Conservation (phyloP, 2,329 filamentous ascomycete genomes). For the Chaetothyriales sp. region DNA sequence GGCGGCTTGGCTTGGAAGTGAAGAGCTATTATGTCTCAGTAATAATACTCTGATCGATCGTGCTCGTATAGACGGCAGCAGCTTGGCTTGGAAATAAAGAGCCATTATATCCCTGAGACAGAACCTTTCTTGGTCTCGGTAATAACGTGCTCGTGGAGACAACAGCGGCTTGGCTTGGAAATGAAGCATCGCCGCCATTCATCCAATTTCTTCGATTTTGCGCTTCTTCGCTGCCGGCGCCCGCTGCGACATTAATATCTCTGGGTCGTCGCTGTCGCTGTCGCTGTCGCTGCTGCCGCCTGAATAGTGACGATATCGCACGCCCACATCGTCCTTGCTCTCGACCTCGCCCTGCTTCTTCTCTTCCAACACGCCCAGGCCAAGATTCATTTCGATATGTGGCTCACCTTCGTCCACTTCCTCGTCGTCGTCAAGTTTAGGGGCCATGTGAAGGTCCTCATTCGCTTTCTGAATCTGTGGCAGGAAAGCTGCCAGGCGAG, state of each 20-base stretch:
- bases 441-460: conserved; percentile 26
- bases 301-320: not conserved
- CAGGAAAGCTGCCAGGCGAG: conserved; percentile 28
- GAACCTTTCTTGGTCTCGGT: too few species aligned
- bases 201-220: conserved; percentile 19
- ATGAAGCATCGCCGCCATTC: conserved; percentile 35
- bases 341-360: conserved; percentile 9
- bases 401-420: conserved; percentile 23
- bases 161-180: conserved; percentile 32
- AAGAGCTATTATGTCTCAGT: too few species aligned
- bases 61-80: too few species aligned
- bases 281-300: not conserved
- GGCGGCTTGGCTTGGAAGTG: too few species aligned
- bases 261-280: not conserved
- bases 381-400: conserved; percentile 35
- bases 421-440: conserved; percentile 21
- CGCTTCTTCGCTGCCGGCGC: not conserved
- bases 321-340: too few species aligned
- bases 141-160: too few species aligned
- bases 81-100: too few species aligned
- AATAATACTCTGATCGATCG: too few species aligned
- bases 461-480: conserved; percentile 32
- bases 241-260: not conserved
- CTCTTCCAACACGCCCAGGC: conserved; percentile 33
- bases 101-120: too few species aligned